Conservation (phyloP, 2,329 filamentous ascomycete genomes). For the Penicillium italicum region DNA sequence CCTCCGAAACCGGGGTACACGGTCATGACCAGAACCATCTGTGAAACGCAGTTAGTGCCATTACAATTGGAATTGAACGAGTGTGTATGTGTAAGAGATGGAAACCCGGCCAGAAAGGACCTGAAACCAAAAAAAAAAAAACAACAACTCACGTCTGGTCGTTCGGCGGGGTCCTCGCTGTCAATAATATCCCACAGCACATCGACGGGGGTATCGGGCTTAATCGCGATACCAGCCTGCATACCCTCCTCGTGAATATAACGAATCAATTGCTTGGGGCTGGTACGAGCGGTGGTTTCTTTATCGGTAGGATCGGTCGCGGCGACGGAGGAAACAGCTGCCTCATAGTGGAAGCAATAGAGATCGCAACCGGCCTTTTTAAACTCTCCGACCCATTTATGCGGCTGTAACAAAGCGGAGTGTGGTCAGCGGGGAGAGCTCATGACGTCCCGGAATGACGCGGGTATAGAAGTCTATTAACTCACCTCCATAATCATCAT, state of each 20-base stretch:
- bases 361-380: slow-evolving; percentile 90
- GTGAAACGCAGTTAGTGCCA: slow-evolving; percentile 8
- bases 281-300: slow-evolving; percentile 67
- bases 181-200: slow-evolving; percentile 90
- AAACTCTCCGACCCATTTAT: slow-evolving; percentile 97
- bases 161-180: slow-evolving; percentile 65
- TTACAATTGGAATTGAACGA: not conserved
- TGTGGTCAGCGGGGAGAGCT: slow-evolving; percentile 7
- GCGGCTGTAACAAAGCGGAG: slow-evolving; percentile 61
- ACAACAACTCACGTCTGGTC: slow-evolving; percentile 71
- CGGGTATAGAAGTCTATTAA: not conserved
- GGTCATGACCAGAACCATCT: slow-evolving; percentile 99
- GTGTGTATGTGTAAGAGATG: not conserved
- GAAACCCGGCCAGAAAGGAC: not conserved
- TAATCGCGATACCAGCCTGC: slow-evolving; percentile 91
- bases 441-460: not conserved
- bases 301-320: slow-evolving; percentile 72
- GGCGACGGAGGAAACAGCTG: slow-evolving; percentile 75
- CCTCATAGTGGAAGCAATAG: slow-evolving; percentile 99
- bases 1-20: slow-evolving; percentile 96
- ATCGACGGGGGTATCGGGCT: slow-evolving; percentile 85
- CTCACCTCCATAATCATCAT: slow-evolving; percentile 98
- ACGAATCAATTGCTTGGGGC: slow-evolving; percentile 75
- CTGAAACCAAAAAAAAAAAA: not conserved
- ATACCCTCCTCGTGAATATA: slow-evolving; percentile 88